Evolutionary conservation across 805 yeast genomes (phyloP), one percentile per base, ranked within the genome.

Genomic region (Cyberlindnera xishuangbannaensis): DNA sequence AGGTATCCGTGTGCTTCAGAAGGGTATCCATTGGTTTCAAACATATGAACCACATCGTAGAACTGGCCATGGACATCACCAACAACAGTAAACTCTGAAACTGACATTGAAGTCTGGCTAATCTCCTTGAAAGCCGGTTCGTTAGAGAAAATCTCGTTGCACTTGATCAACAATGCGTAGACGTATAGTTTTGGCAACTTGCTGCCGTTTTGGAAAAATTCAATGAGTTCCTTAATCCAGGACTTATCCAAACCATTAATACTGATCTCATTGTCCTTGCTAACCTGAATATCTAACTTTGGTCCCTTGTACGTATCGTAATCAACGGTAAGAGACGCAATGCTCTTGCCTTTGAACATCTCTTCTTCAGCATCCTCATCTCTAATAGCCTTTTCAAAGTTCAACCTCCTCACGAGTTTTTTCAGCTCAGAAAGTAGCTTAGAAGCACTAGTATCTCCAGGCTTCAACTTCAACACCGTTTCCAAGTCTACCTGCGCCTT

Each of bases 61-160:
- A 83, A 87, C 60, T 92, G 98, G 25, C 98, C 98, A 57, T 92
- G 98, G 1, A 97, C 90, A 58, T 92, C 98, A 45, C 98, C 98
- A 47, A 95, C 92, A 8, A 92, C 83, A 1, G 97, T 85, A 29
- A 90, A 67, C 39, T 46, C 25, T 9, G 14, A 27, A 23, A 36
- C 34, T 18, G 25, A 15, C 31, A 36, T 37, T n/a, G 18, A 31
- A 15, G 17, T 36, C 40, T 44, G 62, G 39, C 64, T 62, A 25
- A 90, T 54, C 51, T 88, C 97, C 22, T 79, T 82, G 67, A 88
- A 64, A 1, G 95, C 69, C 7, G 78, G 72, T 54, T 90, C 97
- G 3, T 63, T 42, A 36, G 60, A 63, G 46, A 88, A 73, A 12
- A 86, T 41, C 37, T 74, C 69, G 52, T 78, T 71, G 6, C 81